Conservation (phyloP, 805 yeast genomes). For the Barnettozyma sp. region DNA sequence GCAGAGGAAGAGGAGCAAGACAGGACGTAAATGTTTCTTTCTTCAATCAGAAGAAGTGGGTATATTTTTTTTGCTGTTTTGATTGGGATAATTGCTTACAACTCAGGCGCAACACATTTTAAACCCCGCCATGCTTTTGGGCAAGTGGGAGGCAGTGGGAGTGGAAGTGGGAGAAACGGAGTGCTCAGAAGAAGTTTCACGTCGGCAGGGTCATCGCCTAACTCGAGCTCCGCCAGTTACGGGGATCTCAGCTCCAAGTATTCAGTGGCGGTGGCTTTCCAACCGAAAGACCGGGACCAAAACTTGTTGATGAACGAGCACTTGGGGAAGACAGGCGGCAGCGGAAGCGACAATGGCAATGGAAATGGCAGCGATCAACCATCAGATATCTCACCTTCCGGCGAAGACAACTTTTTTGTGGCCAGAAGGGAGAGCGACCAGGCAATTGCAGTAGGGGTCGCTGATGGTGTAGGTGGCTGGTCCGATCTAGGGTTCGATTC, state of each 20-base stretch:
- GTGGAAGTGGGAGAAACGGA: too few relatives aligned
- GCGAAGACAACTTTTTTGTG: constrained; percentile 70
- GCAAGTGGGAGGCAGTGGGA: too few relatives aligned
- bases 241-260: constrained; percentile 32
- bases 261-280: constrained; percentile 61
- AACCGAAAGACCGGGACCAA: constrained; percentile 63
- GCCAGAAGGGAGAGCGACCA: constrained; percentile 27
- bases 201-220: constrained; percentile 16
- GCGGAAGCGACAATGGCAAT: too few relatives aligned
- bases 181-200: constrained; percentile 8
- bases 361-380: too few relatives aligned
- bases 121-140: constrained; percentile 3
- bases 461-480: constrained; percentile 99
- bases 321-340: constrained; percentile 22
- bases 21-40: constrained; percentile 18
- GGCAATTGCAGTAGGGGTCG: constrained; percentile 60
- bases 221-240: constrained; percentile 9
- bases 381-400: constrained; percentile 52
- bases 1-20: too few relatives aligned
- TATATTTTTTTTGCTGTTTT: constrained; percentile 13
- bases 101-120: constrained; percentile 9
- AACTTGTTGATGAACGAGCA: constrained; percentile 33
- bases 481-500: constrained; percentile 86
- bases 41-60: constrained; percentile 22
- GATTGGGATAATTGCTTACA: constrained; percentile 21